phyloP scores from a whole-genome alignment of 257 asterid species.

The Leonotis leonurus region DNA sequence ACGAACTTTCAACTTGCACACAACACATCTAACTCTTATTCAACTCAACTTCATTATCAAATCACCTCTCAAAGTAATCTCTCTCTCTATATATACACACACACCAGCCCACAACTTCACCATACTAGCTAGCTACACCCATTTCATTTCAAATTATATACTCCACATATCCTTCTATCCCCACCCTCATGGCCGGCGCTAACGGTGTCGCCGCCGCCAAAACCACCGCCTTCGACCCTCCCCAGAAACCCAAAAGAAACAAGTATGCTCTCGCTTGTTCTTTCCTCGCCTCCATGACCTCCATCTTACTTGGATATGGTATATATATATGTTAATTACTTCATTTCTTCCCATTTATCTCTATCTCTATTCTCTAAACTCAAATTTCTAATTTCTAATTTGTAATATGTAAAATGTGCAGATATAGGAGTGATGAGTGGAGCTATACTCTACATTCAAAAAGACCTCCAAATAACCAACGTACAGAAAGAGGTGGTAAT shows the following conservation, averaged over 20 bases:
- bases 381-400: too few relatives aligned
- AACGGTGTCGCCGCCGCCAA: background rate
- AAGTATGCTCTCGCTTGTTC: slow-evolving; percentile 27
- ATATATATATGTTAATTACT: background rate
- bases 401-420: background rate
- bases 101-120: too few relatives aligned
- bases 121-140: too few relatives aligned
- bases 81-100: background rate
- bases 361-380: background rate
- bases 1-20: background rate
- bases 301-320: slow-evolving; percentile 32
- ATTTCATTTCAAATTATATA: too few relatives aligned
- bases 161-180: too few relatives aligned
- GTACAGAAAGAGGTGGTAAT: background rate
- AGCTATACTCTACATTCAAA: background rate
- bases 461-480: background rate
- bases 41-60: background rate
- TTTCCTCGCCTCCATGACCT: slow-evolving; percentile 31
- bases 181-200: background rate
- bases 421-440: background rate
- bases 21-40: too few relatives aligned
- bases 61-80: too few relatives aligned
- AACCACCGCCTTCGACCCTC: background rate
- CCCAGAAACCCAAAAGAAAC: background rate
- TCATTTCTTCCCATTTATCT: background rate